These are phyloP conservation scores for Tieghemiomyces parasiticus DNA, from an alignment of 192 early-diverging fungal genomes.

Conservation along the genomic window DNA sequence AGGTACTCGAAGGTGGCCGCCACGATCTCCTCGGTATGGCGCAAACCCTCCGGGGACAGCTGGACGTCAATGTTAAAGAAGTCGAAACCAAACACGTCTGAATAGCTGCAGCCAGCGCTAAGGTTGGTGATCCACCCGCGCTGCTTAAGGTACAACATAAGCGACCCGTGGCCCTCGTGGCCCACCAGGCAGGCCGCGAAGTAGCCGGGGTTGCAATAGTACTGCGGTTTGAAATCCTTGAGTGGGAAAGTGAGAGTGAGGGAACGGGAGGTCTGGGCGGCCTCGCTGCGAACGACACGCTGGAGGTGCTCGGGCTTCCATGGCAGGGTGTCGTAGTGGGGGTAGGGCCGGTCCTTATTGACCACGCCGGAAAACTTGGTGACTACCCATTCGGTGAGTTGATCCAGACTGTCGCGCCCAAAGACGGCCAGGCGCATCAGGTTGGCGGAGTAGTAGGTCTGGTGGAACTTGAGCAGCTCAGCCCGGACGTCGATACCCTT, in stretches of 20 bases:
- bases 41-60: constrained; percentile 14
- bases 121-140: constrained; percentile 81
- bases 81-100: constrained; percentile 12
- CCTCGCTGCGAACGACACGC: constrained; percentile 53
- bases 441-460: constrained; percentile 83
- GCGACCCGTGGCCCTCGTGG: constrained; percentile 78
- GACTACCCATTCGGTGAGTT: constrained; percentile 70
- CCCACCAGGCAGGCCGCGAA: constrained; percentile 86
- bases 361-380: constrained; percentile 60
- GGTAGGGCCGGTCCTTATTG: constrained; percentile 56
- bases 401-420: constrained; percentile 75
- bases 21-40: constrained; percentile 18
- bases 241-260: constrained; percentile 77
- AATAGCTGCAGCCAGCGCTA: constrained; percentile 30
- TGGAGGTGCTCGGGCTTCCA: constrained; percentile 57
- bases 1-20: constrained; percentile 19
- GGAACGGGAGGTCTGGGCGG: constrained; percentile 66
- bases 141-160: constrained; percentile 71
- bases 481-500: constrained; percentile 70
- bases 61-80: constrained; percentile 10
- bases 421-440: constrained; percentile 88
- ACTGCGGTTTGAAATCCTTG: constrained; percentile 53
- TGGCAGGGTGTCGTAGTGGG: constrained; percentile 57
- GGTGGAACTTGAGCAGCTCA: constrained; percentile 75
- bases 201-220: constrained; percentile 39